Base-by-base conservation (phyloP, 2,329 filamentous ascomycete species). In the Colletotrichum horii region DNA sequence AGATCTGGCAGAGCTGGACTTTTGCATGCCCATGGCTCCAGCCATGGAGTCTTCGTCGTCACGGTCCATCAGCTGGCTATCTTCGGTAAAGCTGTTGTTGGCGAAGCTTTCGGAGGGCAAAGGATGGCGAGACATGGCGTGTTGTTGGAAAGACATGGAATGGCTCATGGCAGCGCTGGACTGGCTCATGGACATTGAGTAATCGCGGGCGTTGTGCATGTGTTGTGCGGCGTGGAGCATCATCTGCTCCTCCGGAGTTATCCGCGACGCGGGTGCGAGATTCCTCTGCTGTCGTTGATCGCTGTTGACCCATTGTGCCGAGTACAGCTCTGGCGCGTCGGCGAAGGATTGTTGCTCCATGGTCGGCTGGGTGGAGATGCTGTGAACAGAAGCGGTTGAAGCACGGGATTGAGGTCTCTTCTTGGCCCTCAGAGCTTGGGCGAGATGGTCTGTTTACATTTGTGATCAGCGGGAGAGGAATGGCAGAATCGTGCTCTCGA, bases 161-260 rank as follows among this genome's bases (percentile, higher is more conserved):
- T 79, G 78, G 48, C 58, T 71, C 71, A 77, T 76, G 58, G 83
- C 79, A 71, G 87, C 84, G 36, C 64, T 77, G 16, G 77, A 71
- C 60, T 61, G 58, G 58, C 74, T 78, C 70, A 77, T 76, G 15
- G 87, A 84, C 89, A 88, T 88, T 71, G 86, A 79, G 78, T 87
- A 90, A 22, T 86, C 85, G 69, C 87, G 87, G 60, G 85, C 85
- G 64, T 86, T 84, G 77, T 91, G 89, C 79, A 92, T 87, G 77
- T 91, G 91, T 26, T 88, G 87, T 32, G 77, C 75, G 32, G 89
- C 88, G 22, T 89, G 88, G 71, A 91, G 89, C 76, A 93, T 84
- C 64, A 93, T 88, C 84, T 92, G 88, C 75, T 91, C 90, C 78
- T 93, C 91, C 28, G 89, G 84, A 4, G 89, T 87, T 85, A 93